Evolutionary conservation across 2,329 filamentous ascomycete species (phyloP), one percentile per base, ranked within the genome.

Genomic region (Ascocoryne sarcoides): DNA sequence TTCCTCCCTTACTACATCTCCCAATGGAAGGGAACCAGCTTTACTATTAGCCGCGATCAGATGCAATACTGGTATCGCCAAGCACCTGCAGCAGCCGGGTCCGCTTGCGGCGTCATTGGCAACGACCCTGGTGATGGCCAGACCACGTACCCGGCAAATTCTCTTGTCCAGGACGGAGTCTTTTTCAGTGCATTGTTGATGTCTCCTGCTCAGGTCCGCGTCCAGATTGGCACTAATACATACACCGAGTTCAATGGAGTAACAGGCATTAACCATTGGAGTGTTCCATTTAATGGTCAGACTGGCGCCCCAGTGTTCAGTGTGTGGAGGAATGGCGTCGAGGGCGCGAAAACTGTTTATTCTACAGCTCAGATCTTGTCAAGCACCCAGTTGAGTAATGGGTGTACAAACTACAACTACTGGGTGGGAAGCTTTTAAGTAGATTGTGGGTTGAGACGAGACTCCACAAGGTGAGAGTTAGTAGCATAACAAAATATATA

Each of bases 1-100:
- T 51, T 69, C 17, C 60, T 75, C 2, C 70, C 71, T 2, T 70
- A 66, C 53, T 66, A 67, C 50, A 71, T 75, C 48, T 57, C 63
- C 23, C 56, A 59, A 20, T 76, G 69, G 59, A 74, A 75, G 55
- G 63, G 57, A 20, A 61, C 58, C 10, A 39, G 45, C 14, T 51
- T 58, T 21, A 45, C 53, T 12, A 52, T 61, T 32, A 50, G 47
- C 15, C 29, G 40, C 10, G 56, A 66, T 44, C 58, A 57, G 16
- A 55, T 67, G 37, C 54, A 60, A 30, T 65, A 59, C 52, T 69
- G 65, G 66, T 68, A 69, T 47, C 62, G 64, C 28, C 56, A 56
- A 4, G 53, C 59, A 10, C 62, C 62, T 4, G 57, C 52, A 3
- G 38, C 45, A 1, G 55, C 56, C 1, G 63, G 64, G 7, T 48